These are phyloP conservation scores for Delonix regia DNA, from an alignment of 306 rosid genomes.

Conservation along the genomic window DNA sequence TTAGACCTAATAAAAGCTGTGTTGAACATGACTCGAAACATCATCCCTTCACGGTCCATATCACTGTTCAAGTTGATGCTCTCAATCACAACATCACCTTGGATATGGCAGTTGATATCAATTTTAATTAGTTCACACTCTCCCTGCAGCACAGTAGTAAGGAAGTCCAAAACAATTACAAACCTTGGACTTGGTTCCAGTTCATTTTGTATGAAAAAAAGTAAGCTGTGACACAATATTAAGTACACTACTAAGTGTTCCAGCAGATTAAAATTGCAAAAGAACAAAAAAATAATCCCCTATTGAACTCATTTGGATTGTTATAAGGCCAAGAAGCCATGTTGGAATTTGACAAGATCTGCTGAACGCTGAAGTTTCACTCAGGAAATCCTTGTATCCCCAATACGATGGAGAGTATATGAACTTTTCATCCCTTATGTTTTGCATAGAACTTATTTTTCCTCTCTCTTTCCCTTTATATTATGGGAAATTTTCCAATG, in stretches of 20 bases:
- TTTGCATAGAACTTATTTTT: background rate
- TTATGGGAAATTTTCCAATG: background rate
- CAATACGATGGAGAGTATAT: slow-evolving; percentile 1
- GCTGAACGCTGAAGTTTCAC: slow-evolving; percentile 14
- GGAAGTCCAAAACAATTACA: slow-evolving; percentile 32
- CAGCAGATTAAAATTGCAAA: slow-evolving; percentile 1
- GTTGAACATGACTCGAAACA: slow-evolving; percentile 88
- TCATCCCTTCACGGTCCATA: slow-evolving; percentile 71
- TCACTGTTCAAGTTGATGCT: slow-evolving; percentile 66
- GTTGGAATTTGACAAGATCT: slow-evolving; percentile 35
- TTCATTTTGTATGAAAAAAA: slow-evolving; percentile 13
- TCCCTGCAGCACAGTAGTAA: slow-evolving; percentile 60
- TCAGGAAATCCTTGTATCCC: background rate
- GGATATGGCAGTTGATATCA: slow-evolving; percentile 85
- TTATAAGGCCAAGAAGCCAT: background rate
- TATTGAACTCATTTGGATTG: slow-evolving; percentile 20
- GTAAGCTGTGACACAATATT: slow-evolving; percentile 7
- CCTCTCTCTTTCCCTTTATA: background rate
- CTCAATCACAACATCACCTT: slow-evolving; percentile 94
- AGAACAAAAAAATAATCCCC: background rate
- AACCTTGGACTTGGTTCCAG: slow-evolving; percentile 16
- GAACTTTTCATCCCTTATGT: background rate
- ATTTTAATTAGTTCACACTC: slow-evolving; percentile 85
- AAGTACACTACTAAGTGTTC: slow-evolving; percentile 9
- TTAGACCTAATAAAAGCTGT: slow-evolving; percentile 96